Base-by-base conservation (phyloP, 257 asterid genomes). In the Solanum phureja region DNA sequence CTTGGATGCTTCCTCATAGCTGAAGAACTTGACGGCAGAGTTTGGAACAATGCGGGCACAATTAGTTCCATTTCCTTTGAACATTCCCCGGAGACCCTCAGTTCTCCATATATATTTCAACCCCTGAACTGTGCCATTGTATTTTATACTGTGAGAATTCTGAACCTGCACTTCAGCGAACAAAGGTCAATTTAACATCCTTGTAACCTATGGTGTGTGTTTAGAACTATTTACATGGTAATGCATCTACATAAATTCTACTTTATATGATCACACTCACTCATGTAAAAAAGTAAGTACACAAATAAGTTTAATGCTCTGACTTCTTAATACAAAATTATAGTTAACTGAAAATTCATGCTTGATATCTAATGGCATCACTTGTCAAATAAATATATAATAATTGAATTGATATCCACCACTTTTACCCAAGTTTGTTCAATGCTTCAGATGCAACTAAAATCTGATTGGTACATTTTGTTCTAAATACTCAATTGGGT, bases 1-100 rank as follows among this genome's bases (percentile, higher is more conserved):
- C 99, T 94, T 96, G 91, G 99, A 95, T 64, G 99, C 99, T 88
- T 97, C 98, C 96, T 97, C 99, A 72, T 97, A 97, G 95, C 99
- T 97, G 94, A 97, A 97, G 96, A 97, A 97, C 94, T 97, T 97
- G 66, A 97, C 99, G 2, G 99, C 99, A 68, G 99, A 97, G 90
- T 97, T 97, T 68, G 99, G 99, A 85, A 96, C 94, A 58, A 96
- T 96, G 83, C 99, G 98, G 58, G 98, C 98, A 90, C 99, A 96
- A 92, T 96, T 95, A 58, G 98, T 90, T 72, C 99, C 99, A 89
- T 96, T 96, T 79, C 99, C 99, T 92, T 96, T 94, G 88, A 94
- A 96, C 90, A 95, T 82, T 71, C 99, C 99, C 84, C 90, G 92
- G 38, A 95, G 83, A 44, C 99, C 99, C 92, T 95, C 99, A 56